phyloP scores from a whole-genome alignment of 495 filamentous ascomycete genomes.

The Penicillium nucicola region DNA sequence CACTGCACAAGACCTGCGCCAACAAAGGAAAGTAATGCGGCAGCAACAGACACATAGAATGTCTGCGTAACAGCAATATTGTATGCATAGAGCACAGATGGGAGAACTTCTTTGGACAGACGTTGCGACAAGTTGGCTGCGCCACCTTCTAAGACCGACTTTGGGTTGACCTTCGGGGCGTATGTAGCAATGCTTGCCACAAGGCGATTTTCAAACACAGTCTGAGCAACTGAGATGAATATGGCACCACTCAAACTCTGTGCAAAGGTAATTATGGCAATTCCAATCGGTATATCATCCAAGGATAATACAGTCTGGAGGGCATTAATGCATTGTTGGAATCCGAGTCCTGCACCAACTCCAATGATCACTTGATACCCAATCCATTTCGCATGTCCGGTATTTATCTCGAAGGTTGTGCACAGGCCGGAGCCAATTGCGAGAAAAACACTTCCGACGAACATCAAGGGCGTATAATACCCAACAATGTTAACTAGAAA shows the following conservation, averaged over 20 bases:
- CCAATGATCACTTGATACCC: conserved; percentile 73
- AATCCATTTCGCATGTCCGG: conserved; percentile 58
- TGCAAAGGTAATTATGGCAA: conserved; percentile 63
- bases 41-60: conserved; percentile 66
- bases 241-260: conserved; percentile 71
- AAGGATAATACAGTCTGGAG: conserved; percentile 63
- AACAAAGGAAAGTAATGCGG: conserved; percentile 57
- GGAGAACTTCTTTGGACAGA: conserved; percentile 45
- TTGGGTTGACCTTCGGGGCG: conserved; percentile 51
- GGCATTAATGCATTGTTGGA: conserved; percentile 67
- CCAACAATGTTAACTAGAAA: conserved; percentile 58
- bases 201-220: conserved; percentile 71
- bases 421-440: conserved; percentile 69
- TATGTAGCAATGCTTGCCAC: conserved; percentile 49
- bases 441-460: conserved; percentile 52
- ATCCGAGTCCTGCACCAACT: conserved; percentile 62
- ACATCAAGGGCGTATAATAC: conserved; percentile 76
- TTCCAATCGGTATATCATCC: conserved; percentile 64
- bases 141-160: conserved; percentile 55
- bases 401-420: conserved; percentile 58
- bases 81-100: conserved; percentile 63
- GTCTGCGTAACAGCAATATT: conserved; percentile 63
- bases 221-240: conserved; percentile 74
- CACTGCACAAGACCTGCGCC: conserved; percentile 65
- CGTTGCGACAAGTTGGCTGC: conserved; percentile 59